Evolutionary conservation across 106 monocot genomes (phyloP).

Genomic region (Acorus gramineus): DNA sequence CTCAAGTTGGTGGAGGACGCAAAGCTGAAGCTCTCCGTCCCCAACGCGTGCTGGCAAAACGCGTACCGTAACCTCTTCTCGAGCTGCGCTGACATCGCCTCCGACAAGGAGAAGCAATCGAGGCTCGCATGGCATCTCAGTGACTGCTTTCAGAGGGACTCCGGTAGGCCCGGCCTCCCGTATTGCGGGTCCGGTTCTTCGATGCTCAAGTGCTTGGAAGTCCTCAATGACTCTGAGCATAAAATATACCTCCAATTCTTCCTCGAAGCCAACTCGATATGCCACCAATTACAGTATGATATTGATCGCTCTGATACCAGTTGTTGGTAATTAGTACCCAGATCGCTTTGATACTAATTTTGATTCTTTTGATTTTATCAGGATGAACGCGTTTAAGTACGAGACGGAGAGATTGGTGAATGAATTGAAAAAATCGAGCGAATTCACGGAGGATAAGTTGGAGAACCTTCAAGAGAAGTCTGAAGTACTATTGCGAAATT

Average conservation of each 20-base stretch:
- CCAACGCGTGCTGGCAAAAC: slow-evolving; percentile 66
- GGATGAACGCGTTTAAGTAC: slow-evolving; percentile 66
- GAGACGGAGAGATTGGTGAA: slow-evolving; percentile 69
- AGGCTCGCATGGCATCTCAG: slow-evolving; percentile 72
- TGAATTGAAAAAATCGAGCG: slow-evolving; percentile 44
- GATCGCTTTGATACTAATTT: neutral
- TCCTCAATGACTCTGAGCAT: slow-evolving; percentile 51
- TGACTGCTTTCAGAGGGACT: slow-evolving; percentile 67
- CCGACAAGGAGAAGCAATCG: slow-evolving; percentile 55
- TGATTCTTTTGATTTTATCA: slow-evolving; percentile 1
- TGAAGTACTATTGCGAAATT: slow-evolving; percentile 40
- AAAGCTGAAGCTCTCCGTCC: slow-evolving; percentile 20
- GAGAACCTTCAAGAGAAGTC: slow-evolving; percentile 45
- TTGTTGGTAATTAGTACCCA: neutral
- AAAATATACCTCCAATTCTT: slow-evolving; percentile 68
- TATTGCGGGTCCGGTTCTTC: slow-evolving; percentile 19
- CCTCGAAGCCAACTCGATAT: slow-evolving; percentile 66
- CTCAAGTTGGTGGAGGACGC: slow-evolving; percentile 48
- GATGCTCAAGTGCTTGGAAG: slow-evolving; percentile 63
- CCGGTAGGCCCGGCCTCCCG: slow-evolving; percentile 45
- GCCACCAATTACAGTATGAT: slow-evolving; percentile 75
- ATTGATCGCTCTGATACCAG: neutral
- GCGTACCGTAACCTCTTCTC: slow-evolving; percentile 61
- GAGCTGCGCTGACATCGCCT: slow-evolving; percentile 54
- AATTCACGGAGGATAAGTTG: slow-evolving; percentile 44